Conservation (phyloP, 768 basidiomycete genomes). For the Omphalotus guepiniiformis region DNA sequence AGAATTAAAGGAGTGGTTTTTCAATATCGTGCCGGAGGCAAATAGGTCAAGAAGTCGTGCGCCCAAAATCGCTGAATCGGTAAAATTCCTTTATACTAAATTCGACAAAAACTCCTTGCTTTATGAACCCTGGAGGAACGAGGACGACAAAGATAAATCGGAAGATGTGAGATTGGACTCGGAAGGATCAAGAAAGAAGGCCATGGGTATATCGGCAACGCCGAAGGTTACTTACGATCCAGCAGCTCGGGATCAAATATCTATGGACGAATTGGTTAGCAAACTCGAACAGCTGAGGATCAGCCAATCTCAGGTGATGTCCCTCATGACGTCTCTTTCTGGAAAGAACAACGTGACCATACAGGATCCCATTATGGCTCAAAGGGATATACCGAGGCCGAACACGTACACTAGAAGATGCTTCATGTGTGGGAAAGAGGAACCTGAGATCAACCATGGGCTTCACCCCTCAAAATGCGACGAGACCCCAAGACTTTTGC, state of each 20-base stretch:
- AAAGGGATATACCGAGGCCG: background rate
- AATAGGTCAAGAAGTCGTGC: conserved; percentile 8
- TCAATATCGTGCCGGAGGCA: background rate
- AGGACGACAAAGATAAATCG: background rate
- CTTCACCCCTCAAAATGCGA: background rate
- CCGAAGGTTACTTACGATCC: background rate
- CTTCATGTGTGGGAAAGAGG: conserved; percentile 1
- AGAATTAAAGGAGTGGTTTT: conserved; percentile 10
- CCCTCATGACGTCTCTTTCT: too few species aligned
- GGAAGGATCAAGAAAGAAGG: background rate
- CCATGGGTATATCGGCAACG: background rate
- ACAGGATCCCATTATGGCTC: background rate
- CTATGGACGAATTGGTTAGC: background rate
- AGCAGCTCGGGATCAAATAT: background rate
- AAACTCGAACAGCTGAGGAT: background rate
- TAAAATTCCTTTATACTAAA: background rate
- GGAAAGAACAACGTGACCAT: background rate
- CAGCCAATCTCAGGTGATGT: too few species aligned
- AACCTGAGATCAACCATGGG: background rate
- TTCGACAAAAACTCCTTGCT: conserved; percentile 12
- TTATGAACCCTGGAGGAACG: conserved; percentile 5
- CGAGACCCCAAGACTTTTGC: background rate
- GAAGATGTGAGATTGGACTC: background rate
- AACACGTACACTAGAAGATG: too few species aligned
- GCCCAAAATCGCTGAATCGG: background rate